phyloP scores from a whole-genome alignment of 345 rosid genomes.

The Cardiospermum halicacabum region DNA sequence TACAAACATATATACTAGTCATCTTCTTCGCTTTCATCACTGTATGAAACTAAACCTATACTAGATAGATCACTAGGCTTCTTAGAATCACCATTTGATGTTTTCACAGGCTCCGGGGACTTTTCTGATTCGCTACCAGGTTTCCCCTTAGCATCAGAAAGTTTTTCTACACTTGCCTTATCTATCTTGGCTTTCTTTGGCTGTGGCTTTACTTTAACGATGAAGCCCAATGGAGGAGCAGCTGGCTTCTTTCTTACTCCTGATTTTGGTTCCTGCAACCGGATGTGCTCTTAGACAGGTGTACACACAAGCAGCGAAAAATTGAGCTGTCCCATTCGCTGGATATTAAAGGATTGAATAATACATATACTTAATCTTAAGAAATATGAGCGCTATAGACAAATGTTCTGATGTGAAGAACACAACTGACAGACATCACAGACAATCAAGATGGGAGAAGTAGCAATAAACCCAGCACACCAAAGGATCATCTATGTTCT shows the following conservation, averaged over 20 bases:
- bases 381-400: neutral
- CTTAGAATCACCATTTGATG: slow-evolving; percentile 16
- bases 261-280: slow-evolving; percentile 45
- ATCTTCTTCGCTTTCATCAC: slow-evolving; percentile 88
- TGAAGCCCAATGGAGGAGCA: slow-evolving; percentile 49
- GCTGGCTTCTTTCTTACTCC: slow-evolving; percentile 54
- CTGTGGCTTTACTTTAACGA: slow-evolving; percentile 72
- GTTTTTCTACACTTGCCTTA: slow-evolving; percentile 26
- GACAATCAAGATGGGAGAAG: neutral
- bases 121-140: slow-evolving; percentile 21
- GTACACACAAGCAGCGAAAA: neutral
- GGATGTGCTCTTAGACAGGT: neutral
- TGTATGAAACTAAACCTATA: slow-evolving; percentile 67
- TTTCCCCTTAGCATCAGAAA: slow-evolving; percentile 15
- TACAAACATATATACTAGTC: slow-evolving; percentile 15
- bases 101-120: slow-evolving; percentile 28
- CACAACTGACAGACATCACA: neutral
- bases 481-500: neutral
- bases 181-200: slow-evolving; percentile 67
- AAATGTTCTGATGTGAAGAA: neutral
- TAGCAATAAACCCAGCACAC: neutral
- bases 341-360: neutral
- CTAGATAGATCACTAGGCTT: slow-evolving; percentile 23
- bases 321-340: neutral
- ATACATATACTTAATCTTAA: neutral